Evolutionary conservation across 345 rosid genomes (phyloP).

Genomic region (Heritiera fomes): DNA sequence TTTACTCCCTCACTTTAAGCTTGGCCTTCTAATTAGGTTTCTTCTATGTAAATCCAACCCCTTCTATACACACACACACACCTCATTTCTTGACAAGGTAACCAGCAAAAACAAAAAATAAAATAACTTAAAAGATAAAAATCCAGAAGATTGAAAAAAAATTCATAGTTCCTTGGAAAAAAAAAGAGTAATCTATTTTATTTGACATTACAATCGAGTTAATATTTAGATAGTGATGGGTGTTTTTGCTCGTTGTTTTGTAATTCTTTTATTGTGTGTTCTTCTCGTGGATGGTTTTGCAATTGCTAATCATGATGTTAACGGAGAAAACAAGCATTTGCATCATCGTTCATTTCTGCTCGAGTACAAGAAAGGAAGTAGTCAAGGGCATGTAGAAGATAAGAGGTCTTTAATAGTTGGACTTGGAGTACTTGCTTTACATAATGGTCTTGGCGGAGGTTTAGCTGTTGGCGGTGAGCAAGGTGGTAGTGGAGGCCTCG

Average conservation of each 20-base stretch:
- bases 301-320: background rate
- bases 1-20: constrained; percentile 47
- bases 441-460: background rate
- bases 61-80: background rate
- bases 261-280: background rate
- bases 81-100: background rate
- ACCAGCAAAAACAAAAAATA: background rate
- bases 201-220: background rate
- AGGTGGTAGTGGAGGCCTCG: background rate
- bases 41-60: background rate
- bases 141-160: background rate
- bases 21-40: background rate
- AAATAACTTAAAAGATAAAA: background rate
- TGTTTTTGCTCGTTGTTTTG: background rate
- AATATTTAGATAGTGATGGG: background rate
- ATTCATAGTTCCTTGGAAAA: background rate
- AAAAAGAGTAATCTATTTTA: background rate
- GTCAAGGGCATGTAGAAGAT: background rate
- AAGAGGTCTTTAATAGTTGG: background rate
- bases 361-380: background rate
- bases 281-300: background rate
- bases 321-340: background rate
- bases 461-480: no score
- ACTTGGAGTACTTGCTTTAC: background rate
- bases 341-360: background rate